Base-by-base conservation (phyloP, 2,329 filamentous ascomycete genomes). In the Ustulina deusta region DNA sequence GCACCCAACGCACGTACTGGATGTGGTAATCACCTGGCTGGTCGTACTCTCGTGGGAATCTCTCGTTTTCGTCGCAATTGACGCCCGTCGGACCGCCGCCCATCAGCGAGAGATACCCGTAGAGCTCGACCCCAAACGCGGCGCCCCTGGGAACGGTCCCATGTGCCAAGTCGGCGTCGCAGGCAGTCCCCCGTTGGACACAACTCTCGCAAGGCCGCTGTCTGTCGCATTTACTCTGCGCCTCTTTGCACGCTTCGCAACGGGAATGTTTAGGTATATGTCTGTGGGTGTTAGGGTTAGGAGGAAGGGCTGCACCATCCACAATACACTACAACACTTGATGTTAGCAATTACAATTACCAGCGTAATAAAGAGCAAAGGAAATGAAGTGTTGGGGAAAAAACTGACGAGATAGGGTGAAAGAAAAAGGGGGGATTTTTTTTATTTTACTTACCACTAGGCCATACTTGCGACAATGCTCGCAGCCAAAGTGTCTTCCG, bases 321-420 rank as follows among this genome's bases (percentile, higher is more conserved):
- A 68, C 62, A 2, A 70, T 48, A 22, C 66, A 66, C 7, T 63
- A 6, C 9, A 65, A 29, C 13, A 27, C 27, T 17, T n/a, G 17
- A 15, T 17, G 48, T 51, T 32, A 51, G 29, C 13, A 27, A 49
- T 29, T 29, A 11, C 25, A 15, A 40, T 2, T 15, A 40, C 6
- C 13, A 17, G 15, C 4, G 15, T 40, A 11, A 40, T 2, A 7
- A 32, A 32, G 29, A 5, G 36, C 10, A 40, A 15, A 15, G 11
- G 36, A 13, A 15, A 15, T 40, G 15, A 17, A 40, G 5, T 2
- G 15, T 15, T 40, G 42, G 42, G 7, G n/a, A n/a, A n/a, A n/a
- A n/a, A 44, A 44, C 2, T 17, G n/a, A 15, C 3, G 11, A 17
- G 36, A 11, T 13, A 15, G 11, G 36, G 36, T 40, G 5, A 15